Evolutionary conservation across 495 filamentous ascomycete genomes (phyloP), one percentile per base, ranked within the genome.

Genomic region (Talaromyces wortmannii): DNA sequence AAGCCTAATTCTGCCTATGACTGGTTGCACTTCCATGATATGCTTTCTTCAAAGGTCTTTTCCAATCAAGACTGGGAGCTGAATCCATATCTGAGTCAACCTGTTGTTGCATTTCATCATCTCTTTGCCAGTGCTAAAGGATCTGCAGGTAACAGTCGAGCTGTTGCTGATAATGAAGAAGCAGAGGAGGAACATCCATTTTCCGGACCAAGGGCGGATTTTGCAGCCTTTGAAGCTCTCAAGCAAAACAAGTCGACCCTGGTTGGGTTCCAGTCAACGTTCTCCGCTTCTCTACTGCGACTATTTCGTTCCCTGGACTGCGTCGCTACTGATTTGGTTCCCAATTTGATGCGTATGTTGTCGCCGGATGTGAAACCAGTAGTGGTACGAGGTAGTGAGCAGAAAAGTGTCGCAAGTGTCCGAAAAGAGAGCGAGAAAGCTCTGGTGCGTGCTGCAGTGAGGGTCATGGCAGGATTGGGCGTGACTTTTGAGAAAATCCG

Each of bases 21-120:
- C 48, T 97, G 94, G 94, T 81, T 98, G 53, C 79, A 92, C 68
- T 97, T 98, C 67, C 89, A 96, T 64, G 94, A 97, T 59, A 72
- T 77, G 1, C 81, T 95, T 55, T 92, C 88, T 6, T 81, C 83
- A 2, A 82, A 83, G 52, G 73, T 97, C 3, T 89, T 84, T 63
- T 69, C 79, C 7, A 80, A 76, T 48, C 91, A 96, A 66, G 91
- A 94, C 45, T 97, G 91, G 85, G 92, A 97, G 65, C 73, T 97
- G 31, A 76, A 75, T 13, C 83, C 88, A 0, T 98, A 98, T 67
- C 81, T 97, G 55, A 86, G 84, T 61, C 86, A 91, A 60, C 84
- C 92, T 0, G 78, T 90, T 29, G 80, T 97, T 0, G 94, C 89
- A 5, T 96, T 96, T 68, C 95, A 98, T 63, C 79, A 91, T 65